phyloP scores from a whole-genome alignment of 2,329 filamentous ascomycete species.

The Alternaria viburni region DNA sequence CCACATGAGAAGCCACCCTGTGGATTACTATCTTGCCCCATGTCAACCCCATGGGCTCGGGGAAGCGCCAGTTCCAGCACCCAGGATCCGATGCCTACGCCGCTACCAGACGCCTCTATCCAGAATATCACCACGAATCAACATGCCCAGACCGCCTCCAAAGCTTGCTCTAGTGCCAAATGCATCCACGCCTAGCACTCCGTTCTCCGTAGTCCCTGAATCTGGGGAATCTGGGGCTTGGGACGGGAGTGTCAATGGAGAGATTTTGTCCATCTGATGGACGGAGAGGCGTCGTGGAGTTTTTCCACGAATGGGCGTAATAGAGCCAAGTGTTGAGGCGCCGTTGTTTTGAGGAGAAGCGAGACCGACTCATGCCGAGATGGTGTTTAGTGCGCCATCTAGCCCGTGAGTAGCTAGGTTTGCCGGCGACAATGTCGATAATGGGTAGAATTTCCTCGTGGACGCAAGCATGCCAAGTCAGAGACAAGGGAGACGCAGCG shows the following conservation, averaged over 20 bases:
- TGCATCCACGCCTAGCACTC: slow-evolving; percentile 2
- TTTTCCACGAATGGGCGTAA: slow-evolving; percentile 39
- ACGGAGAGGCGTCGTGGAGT: slow-evolving; percentile 14
- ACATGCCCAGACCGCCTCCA: slow-evolving; percentile 23
- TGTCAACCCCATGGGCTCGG: slow-evolving; percentile 28
- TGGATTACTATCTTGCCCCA: slow-evolving; percentile 11
- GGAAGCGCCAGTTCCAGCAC: slow-evolving; percentile 24
- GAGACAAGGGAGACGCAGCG: slow-evolving; percentile 16
- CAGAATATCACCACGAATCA: slow-evolving; percentile 43
- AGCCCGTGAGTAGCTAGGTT: slow-evolving; percentile 23
- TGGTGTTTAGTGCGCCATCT: slow-evolving; percentile 17
- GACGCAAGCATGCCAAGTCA: slow-evolving; percentile 28
- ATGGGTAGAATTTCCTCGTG: slow-evolving; percentile 16
- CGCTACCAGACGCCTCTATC: slow-evolving; percentile 6
- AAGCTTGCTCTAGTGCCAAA: slow-evolving; percentile 28
- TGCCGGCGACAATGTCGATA: slow-evolving; percentile 20
- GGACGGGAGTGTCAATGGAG: slow-evolving; percentile 18
- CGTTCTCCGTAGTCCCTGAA: slow-evolving; percentile 7
- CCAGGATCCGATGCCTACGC: slow-evolving; percentile 13
- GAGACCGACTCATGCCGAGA: slow-evolving; percentile 16
- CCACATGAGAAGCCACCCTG: slow-evolving; percentile 17
- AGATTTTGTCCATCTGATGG: slow-evolving; percentile 19
- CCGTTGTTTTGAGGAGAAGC: slow-evolving; percentile 11
- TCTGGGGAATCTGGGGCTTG: slow-evolving; percentile 35
- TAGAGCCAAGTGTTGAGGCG: slow-evolving; percentile 7